Base-by-base conservation (phyloP, 805 yeast genomes). In the Wickerhamiella azymoides region DNA sequence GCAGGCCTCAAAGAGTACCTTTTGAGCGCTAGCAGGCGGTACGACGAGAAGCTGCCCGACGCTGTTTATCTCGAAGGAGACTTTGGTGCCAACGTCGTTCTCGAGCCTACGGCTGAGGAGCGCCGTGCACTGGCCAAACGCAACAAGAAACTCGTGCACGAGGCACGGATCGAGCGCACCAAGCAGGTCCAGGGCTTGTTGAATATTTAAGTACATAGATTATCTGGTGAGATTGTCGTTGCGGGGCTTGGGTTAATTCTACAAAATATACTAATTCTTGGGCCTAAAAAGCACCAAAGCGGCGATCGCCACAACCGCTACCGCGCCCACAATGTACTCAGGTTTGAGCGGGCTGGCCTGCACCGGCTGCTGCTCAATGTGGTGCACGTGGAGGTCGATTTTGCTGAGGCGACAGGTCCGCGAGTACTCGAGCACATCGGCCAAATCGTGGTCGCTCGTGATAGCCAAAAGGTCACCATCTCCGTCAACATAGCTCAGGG, bases 381-480 rank as follows among this genome's bases (percentile, higher is more conserved):
- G 79, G 59, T 84, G 94, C 37, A 85, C 65, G 52, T 70, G 75
- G 36, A 85, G 62, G 54, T 84, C 93, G 8, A 84, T 82, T 59
- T 81, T 80, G 35, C 74, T 79, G 37, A 64, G 60, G 8, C 69
- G 65, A 27, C 72, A 57, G 44, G 62, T 66, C 45, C 65, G 66
- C 52, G 79, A 69, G 36, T 80, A 70, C 43, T 62, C 60, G n/a
- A 80, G 76, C 58, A 94, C 84, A 52, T 84, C 94, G 17, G 67
- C 56, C 47, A 85, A 69, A 57, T 85, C 95, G 54, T 71, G 72
- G 54, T 80, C 81, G 2, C 81, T 72, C 0, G 92, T 80, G 33
- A 85, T 74, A 1, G 84, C 77, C 19, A 85, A 83, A 11, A 80
- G 64, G 57, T 85, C 95, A 11, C 83, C 81, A 55, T 85, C 94